These are phyloP conservation scores for Fusarium annulatum DNA, from an alignment of 2,329 filamentous ascomycete species.

Conservation along the genomic window DNA sequence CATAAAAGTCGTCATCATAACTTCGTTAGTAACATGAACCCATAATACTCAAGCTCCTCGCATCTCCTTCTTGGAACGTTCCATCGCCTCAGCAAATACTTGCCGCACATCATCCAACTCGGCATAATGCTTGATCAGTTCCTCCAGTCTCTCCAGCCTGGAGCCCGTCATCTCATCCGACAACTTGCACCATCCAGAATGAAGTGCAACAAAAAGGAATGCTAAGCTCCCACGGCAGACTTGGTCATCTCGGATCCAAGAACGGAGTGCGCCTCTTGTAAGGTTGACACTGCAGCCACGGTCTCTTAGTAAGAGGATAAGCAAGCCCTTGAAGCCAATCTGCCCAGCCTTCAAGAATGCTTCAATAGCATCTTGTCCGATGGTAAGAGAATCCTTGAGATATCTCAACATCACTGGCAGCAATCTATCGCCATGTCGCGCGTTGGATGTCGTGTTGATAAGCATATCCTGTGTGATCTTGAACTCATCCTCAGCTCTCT, in stretches of 20 bases:
- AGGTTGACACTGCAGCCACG: slow-evolving; percentile 22
- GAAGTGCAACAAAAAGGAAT: slow-evolving; percentile 25
- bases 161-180: slow-evolving; percentile 9
- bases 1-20: slow-evolving; percentile 27
- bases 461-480: slow-evolving; percentile 30
- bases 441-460: slow-evolving; percentile 23
- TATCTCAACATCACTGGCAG: slow-evolving; percentile 26
- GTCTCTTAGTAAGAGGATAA: slow-evolving; percentile 19
- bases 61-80: slow-evolving; percentile 27
- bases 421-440: slow-evolving; percentile 20
- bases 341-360: slow-evolving; percentile 23
- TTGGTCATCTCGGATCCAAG: slow-evolving; percentile 23
- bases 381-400: slow-evolving; percentile 2
- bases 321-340: slow-evolving; percentile 24
- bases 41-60: slow-evolving; percentile 1
- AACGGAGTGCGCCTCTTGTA: slow-evolving; percentile 19
- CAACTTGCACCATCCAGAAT: slow-evolving; percentile 24
- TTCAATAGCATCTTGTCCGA: slow-evolving; percentile 21
- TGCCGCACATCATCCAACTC: slow-evolving; percentile 26
- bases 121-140: slow-evolving; percentile 22
- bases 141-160: slow-evolving; percentile 15
- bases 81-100: slow-evolving; percentile 24
- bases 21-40: slow-evolving; percentile 13
- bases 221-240: slow-evolving; percentile 21
- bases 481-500: slow-evolving; percentile 22